Base-by-base conservation (phyloP, 805 yeast species). In the Candida germanica region DNA sequence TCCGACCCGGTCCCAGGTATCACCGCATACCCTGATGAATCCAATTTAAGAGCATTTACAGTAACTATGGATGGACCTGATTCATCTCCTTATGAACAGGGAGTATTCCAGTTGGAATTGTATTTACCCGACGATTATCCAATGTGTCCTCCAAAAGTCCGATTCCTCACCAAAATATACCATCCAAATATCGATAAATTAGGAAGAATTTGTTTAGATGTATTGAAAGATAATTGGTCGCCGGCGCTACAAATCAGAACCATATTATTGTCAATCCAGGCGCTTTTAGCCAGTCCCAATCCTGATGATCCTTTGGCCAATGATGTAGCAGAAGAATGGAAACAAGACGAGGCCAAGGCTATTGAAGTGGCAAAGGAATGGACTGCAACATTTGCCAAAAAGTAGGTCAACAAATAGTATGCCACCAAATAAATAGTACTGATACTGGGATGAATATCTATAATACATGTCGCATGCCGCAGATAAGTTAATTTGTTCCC, bases 261-360 rank as follows among this genome's bases (percentile, higher is more conserved):
- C 6, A 83, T 93, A 16, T 66, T 93, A 43, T 69, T 93, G 38
- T 86, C 96, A 7, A 83, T 93, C 40, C 98, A 93, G 63, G 97
- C 98, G 0, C 67, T 93, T 38, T 66, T 93, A 35, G 96, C 95
- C 2, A 88, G 96, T 4, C 98, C 98, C 8, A 93, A 93, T 52
- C 98, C 98, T 12, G 96, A 93, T 57, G 98, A 93, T 61, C 98
- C 98, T 1, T 71, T 93, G 48, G 98, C 98, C 13, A 93, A 93
- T 54, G 98, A 93, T 48, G 98, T 93, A 26, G 98, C 98, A 2
- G 89, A 87, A 49, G 91, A 85, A 43, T 93, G 98, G 97, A 83
- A 91, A 55, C 83, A 79, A 46, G 78, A 93, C 51, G 95, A 88
- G 61, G 66, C 71, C 26, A 69, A 69, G 43, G 98, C 98, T 15